Evolutionary conservation across 73 alveolate genomes (phyloP).

Genomic region (Tetrahymena elliotti): DNA sequence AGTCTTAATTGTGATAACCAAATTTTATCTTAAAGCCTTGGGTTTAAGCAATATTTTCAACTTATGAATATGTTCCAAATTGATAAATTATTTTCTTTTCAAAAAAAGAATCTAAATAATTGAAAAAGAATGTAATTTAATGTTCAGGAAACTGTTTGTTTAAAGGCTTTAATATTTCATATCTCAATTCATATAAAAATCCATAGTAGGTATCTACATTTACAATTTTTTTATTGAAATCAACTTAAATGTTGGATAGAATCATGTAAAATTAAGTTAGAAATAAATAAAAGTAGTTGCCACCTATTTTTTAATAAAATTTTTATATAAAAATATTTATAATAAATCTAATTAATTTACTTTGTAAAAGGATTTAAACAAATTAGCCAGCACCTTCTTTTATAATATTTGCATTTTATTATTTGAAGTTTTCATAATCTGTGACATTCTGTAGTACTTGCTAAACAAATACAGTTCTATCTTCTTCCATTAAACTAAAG

Average conservation of each 20-base stretch:
- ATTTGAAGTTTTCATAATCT: not conserved
- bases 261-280: not conserved
- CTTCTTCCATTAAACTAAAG: not conserved
- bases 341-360: not conserved
- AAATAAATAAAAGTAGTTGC: not conserved
- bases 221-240: not conserved
- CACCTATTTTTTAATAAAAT: not conserved
- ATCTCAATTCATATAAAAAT: not conserved
- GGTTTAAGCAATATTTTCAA: not conserved
- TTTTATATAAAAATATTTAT: not conserved
- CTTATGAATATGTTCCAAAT: not conserved
- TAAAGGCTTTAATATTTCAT: not conserved
- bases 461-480: not conserved
- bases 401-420: not conserved
- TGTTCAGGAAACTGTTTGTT: not conserved
- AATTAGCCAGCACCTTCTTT: not conserved
- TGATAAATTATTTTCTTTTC: not conserved
- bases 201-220: not conserved
- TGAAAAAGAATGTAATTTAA: not conserved
- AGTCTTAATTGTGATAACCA: not conserved
- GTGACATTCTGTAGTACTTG: not conserved
- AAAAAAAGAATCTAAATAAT: not conserved
- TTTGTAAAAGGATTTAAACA: not conserved
- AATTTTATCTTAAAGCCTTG: not conserved
- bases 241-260: not conserved